These are phyloP conservation scores for Aspergillus quadrilineatus DNA, from an alignment of 2,329 filamentous ascomycete species.

Conservation along the genomic window DNA sequence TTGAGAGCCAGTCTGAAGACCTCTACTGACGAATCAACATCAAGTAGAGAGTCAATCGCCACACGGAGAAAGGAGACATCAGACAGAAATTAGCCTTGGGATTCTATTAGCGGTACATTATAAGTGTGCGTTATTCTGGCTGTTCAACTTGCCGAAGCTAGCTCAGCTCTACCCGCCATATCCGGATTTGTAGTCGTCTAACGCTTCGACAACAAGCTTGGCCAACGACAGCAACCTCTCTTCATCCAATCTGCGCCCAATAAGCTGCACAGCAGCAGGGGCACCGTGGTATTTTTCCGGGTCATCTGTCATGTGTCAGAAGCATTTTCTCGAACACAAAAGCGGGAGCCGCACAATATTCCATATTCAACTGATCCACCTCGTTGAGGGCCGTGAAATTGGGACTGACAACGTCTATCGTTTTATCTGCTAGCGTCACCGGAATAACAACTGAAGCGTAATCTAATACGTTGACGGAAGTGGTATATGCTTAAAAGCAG, in stretches of 20 bases:
- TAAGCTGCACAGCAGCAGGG: slow-evolving; percentile 10
- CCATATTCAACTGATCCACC: slow-evolving; percentile 6
- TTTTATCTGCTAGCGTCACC: slow-evolving; percentile 5
- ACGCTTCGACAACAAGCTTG: slow-evolving; percentile 9
- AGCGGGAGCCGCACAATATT: not conserved
- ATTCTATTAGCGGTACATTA: slow-evolving; percentile 7
- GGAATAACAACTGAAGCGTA: slow-evolving; percentile 10
- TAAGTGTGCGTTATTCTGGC: not conserved
- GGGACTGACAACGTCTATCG: slow-evolving; percentile 8
- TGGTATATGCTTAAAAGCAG: slow-evolving; percentile 5
- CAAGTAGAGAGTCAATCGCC: not conserved
- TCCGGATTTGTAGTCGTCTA: slow-evolving; percentile 7
- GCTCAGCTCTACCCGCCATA: not conserved
- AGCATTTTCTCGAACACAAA: not conserved
- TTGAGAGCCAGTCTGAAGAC: not conserved
- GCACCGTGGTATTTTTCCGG: slow-evolving; percentile 9
- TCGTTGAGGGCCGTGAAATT: slow-evolving; percentile 1
- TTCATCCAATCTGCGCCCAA: slow-evolving; percentile 10
- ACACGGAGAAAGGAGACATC: not conserved
- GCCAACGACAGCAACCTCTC: slow-evolving; percentile 11
- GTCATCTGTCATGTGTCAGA: slow-evolving; percentile 6
- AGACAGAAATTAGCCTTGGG: not conserved
- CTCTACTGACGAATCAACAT: not conserved
- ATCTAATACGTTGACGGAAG: slow-evolving; percentile 9
- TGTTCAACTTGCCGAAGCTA: not conserved